Percentiles rank a stretch among this genome's conserved stretches.
Conservation (phyloP, 139 green algal species). For the Auxenochlorella pyrenoidosa region DNA sequence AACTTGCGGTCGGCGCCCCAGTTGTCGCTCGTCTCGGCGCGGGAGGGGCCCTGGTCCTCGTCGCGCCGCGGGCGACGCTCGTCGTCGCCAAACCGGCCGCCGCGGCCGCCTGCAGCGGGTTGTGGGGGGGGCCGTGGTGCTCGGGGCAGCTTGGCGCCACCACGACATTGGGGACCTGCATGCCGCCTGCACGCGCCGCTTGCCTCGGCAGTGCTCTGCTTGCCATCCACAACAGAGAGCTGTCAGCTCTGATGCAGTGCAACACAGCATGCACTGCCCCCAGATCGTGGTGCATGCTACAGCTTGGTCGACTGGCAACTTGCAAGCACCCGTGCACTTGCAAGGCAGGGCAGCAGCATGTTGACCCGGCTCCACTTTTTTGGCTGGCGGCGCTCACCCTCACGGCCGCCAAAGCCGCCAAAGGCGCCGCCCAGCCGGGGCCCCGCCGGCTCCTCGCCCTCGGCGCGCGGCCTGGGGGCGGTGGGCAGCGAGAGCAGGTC, state of each 20-base stretch:
- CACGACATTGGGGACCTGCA: too few species aligned
- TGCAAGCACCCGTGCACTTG: too few species aligned
- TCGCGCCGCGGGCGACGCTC: slow-evolving; percentile 2
- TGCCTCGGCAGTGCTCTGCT: too few species aligned
- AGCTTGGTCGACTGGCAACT: too few species aligned
- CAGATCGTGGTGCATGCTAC: not conserved
- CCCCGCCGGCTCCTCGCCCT: slow-evolving; percentile 51
- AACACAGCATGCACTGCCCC: not conserved
- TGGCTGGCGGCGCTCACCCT: not conserved
- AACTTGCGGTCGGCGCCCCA: slow-evolving; percentile 84
- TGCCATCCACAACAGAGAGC: too few species aligned
- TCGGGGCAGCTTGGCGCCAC: not conserved
- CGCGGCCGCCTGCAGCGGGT: slow-evolving; percentile 1
- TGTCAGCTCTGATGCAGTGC: not conserved
- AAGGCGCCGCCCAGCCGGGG: slow-evolving; percentile 77
- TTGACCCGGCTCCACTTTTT: too few species aligned
- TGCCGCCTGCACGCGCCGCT: too few species aligned
- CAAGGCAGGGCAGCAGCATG: too few species aligned
- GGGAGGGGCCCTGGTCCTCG: slow-evolving; percentile 67
- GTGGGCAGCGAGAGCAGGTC: slow-evolving; percentile 71
- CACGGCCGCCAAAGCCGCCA: slow-evolving; percentile 66
- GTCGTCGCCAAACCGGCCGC: slow-evolving; percentile 34
- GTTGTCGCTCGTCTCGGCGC: slow-evolving; percentile 77
- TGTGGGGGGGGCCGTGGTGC: not conserved
- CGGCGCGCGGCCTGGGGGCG: slow-evolving; percentile 52